Evolutionary conservation across 2,329 filamentous ascomycete species (phyloP).

Genomic region (Aspergillus aculeatinus): DNA sequence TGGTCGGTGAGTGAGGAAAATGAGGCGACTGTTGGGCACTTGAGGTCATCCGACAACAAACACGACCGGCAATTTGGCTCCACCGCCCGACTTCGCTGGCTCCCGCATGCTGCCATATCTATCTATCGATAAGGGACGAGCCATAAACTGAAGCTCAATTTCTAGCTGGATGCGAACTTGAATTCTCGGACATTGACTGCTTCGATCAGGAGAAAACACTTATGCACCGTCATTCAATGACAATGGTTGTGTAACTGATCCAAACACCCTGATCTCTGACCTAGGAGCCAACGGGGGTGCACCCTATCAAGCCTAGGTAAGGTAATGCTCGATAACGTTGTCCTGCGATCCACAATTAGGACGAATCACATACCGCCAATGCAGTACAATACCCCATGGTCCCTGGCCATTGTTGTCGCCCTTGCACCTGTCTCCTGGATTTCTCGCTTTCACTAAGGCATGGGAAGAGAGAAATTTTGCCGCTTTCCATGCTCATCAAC

Average conservation of each 20-base stretch:
- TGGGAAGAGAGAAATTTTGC: neutral
- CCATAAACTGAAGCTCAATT: neutral
- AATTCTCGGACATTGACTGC: neutral
- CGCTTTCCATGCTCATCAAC: neutral
- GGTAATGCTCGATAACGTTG: neutral
- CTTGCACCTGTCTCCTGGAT: neutral
- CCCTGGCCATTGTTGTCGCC: neutral
- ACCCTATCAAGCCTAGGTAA: neutral
- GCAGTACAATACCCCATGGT: neutral
- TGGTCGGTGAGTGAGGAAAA: neutral
- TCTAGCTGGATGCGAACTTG: too few species aligned
- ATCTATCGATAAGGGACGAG: neutral
- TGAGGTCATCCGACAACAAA: conserved; percentile 7
- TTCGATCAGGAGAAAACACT: neutral
- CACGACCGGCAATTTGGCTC: conserved; percentile 1
- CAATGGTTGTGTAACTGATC: neutral
- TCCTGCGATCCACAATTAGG: neutral
- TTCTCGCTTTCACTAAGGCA: neutral
- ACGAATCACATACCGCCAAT: neutral
- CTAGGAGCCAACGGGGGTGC: neutral
- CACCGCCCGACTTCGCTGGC: conserved; percentile 1
- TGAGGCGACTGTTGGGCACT: conserved; percentile 6
- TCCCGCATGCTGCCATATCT: neutral
- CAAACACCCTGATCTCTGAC: neutral
- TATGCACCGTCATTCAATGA: neutral